Percentiles rank a stretch among this genome's conserved stretches.
phyloP scores from a whole-genome alignment of 148 eudicot genomes.

The Rhododendron williamsianum region DNA sequence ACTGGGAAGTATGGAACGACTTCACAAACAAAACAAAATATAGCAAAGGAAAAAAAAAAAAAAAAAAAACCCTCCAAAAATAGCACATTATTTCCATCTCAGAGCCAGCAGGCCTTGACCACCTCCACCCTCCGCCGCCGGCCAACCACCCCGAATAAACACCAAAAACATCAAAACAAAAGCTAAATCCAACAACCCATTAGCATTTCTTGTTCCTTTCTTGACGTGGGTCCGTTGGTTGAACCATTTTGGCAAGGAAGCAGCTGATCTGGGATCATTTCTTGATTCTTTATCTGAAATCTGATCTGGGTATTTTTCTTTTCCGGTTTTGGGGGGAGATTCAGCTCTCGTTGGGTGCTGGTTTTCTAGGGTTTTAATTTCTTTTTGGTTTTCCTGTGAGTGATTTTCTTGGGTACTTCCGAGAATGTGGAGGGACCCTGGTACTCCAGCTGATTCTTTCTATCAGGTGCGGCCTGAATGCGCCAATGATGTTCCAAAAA shows the following conservation, averaged over 20 bases:
- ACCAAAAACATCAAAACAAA: not conserved
- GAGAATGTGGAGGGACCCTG: slow-evolving; percentile 70
- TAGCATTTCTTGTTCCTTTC: not conserved
- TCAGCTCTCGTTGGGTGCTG: slow-evolving; percentile 6
- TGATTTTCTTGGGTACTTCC: slow-evolving; percentile 4
- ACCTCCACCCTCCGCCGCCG: not conserved
- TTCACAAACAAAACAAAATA: not conserved
- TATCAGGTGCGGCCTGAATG: slow-evolving; percentile 76
- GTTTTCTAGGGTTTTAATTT: slow-evolving; percentile 15
- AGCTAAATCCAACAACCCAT: not conserved
- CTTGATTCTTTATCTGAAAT: not conserved
- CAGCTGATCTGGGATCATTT: slow-evolving; percentile 10
- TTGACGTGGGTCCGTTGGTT: slow-evolving; percentile 14
- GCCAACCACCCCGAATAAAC: not conserved
- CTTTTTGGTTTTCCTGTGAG: not conserved
- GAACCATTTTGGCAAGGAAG: slow-evolving; percentile 10
- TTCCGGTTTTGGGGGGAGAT: not conserved
- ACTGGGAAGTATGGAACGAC: too few species aligned
- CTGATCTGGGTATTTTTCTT: slow-evolving; percentile 1
- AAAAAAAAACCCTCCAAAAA: not conserved
- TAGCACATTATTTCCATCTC: not conserved
- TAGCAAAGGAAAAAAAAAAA: not conserved
- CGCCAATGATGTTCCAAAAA: slow-evolving; percentile 62
- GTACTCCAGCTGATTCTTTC: slow-evolving; percentile 70
- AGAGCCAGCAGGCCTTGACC: not conserved